A percentile compares a stretch with the other conserved stretches of the same genome.
These are phyloP conservation scores for Testicularia cyperi DNA, from an alignment of 1,284 basidiomycete genomes.

Conservation along the genomic window DNA sequence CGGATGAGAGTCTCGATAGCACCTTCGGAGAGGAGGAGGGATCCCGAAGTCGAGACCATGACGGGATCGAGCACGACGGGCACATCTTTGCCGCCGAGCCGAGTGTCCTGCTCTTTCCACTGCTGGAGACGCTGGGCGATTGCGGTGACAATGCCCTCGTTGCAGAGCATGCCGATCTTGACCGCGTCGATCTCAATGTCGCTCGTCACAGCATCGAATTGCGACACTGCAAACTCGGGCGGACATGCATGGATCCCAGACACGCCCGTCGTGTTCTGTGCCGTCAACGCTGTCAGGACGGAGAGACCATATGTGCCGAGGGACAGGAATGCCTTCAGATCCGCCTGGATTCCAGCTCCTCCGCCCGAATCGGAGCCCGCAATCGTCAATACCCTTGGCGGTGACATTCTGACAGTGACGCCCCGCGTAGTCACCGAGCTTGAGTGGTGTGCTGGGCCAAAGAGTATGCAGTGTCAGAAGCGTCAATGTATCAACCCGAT, in stretches of 20 bases:
- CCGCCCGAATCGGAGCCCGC: conserved; percentile 85
- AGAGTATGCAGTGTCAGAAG: no score
- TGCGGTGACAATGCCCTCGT: conserved; percentile 60
- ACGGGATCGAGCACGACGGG: conserved; percentile 68
- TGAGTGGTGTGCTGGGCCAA: no score
- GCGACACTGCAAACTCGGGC: conserved; percentile 53
- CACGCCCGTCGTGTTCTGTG: conserved; percentile 87
- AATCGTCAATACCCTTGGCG: conserved; percentile 69
- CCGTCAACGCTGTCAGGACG: conserved; percentile 82
- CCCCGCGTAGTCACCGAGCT: no score
- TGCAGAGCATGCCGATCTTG: conserved; percentile 86
- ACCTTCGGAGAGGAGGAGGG: conserved; percentile 71
- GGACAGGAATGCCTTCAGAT: conserved; percentile 75
- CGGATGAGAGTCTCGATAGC: conserved; percentile 69
- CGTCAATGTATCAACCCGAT: no score
- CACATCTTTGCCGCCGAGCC: conserved; percentile 7
- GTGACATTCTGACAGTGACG: no score
- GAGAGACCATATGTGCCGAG: conserved; percentile 81
- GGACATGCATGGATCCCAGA: conserved; percentile 63
- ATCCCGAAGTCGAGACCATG: conserved; percentile 88
- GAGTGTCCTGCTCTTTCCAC: conserved; percentile 9
- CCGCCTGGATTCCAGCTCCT: conserved; percentile 82
- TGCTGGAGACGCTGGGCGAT: conserved; percentile 48
- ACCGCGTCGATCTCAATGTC: conserved; percentile 76
- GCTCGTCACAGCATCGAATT: conserved; percentile 74